Evolutionary conservation across 495 filamentous ascomycete species (phyloP).

Genomic region (Penicillium canescens): DNA sequence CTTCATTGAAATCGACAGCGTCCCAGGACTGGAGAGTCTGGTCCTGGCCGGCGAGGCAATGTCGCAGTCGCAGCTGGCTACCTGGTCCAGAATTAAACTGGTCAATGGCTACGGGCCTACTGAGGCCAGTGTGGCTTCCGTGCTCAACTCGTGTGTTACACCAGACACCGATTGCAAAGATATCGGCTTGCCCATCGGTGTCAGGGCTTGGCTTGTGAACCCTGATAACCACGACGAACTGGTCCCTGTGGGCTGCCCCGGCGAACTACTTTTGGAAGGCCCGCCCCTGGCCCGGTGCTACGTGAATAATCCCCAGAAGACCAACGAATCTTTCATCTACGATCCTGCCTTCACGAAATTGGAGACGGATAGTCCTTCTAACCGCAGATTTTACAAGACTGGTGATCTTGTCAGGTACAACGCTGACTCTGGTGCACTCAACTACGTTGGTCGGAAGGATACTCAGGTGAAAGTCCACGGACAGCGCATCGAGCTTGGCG

Average conservation of each 20-base stretch:
- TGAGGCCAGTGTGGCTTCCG: slow-evolving; percentile 42
- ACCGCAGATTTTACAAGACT: slow-evolving; percentile 65
- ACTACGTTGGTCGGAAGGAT: slow-evolving; percentile 64
- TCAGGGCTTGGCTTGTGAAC: slow-evolving; percentile 46
- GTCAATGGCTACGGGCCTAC: slow-evolving; percentile 64
- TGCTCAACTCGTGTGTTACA: slow-evolving; percentile 38
- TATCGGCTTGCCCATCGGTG: slow-evolving; percentile 46
- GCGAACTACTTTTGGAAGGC: slow-evolving; percentile 52
- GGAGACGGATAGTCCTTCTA: slow-evolving; percentile 9
- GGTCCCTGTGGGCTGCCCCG: slow-evolving; percentile 49
- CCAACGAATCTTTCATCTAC: slow-evolving; percentile 45
- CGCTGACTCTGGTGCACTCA: slow-evolving; percentile 55
- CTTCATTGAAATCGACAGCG: slow-evolving; percentile 42
- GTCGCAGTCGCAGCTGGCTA: slow-evolving; percentile 48
- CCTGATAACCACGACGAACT: slow-evolving; percentile 45
- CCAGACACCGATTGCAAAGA: slow-evolving; percentile 39
- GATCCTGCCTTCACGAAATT: slow-evolving; percentile 39
- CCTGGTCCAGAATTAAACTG: slow-evolving; percentile 55
- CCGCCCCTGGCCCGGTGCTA: slow-evolving; percentile 52
- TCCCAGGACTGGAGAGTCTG: slow-evolving; percentile 47
- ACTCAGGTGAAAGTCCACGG: slow-evolving; percentile 69
- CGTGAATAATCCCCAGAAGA: slow-evolving; percentile 41
- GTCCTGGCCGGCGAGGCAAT: slow-evolving; percentile 57
- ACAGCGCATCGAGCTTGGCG: slow-evolving; percentile 65
- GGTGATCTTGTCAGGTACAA: slow-evolving; percentile 64